phyloP scores from a whole-genome alignment of 1,284 basidiomycete species.

The Tilletiaria anomala region DNA sequence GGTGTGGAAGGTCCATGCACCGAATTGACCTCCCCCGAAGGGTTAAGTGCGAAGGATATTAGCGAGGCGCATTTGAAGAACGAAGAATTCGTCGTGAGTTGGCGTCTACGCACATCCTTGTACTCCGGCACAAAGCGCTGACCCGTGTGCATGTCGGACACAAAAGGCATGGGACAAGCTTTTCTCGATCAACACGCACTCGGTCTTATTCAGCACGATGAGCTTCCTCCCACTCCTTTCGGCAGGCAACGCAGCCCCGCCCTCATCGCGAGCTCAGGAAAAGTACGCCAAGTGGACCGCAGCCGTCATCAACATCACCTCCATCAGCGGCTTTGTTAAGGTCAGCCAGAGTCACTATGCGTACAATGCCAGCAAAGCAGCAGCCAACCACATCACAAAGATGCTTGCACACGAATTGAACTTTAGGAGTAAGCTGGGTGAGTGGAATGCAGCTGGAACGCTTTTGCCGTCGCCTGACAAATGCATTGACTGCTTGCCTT shows the following conservation, averaged over 20 bases:
- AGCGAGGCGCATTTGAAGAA: constrained; percentile 8
- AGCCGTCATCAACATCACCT: constrained; percentile 5
- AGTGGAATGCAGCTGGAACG: too few species aligned
- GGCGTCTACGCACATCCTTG: too few species aligned
- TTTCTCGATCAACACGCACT: constrained; percentile 14
- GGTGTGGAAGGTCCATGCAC: constrained; percentile 27
- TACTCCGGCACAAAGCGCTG: too few species aligned
- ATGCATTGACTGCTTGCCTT: too few species aligned
- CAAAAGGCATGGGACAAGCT: constrained; percentile 16
- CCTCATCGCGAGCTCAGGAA: not conserved
- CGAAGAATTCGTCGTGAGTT: constrained; percentile 10
- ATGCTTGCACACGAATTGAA: constrained; percentile 24
- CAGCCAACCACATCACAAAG: constrained; percentile 22
- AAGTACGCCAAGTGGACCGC: not conserved
- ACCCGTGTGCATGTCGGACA: too few species aligned
- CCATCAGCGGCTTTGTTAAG: constrained; percentile 13
- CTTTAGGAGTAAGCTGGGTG: constrained; percentile 11
- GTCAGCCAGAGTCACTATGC: constrained; percentile 12
- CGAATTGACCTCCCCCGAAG: constrained; percentile 4
- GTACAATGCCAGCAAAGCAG: constrained; percentile 27
- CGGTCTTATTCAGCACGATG: constrained; percentile 25
- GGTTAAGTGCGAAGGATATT: constrained; percentile 6
- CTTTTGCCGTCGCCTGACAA: too few species aligned
- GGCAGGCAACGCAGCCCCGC: constrained; percentile 5
- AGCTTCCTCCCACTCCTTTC: constrained; percentile 24